A percentile compares a stretch with the other conserved stretches of the same genome.
Evolutionary conservation across 306 rosid genomes (phyloP).

Genomic region (Hylodesmum podocarpum): DNA sequence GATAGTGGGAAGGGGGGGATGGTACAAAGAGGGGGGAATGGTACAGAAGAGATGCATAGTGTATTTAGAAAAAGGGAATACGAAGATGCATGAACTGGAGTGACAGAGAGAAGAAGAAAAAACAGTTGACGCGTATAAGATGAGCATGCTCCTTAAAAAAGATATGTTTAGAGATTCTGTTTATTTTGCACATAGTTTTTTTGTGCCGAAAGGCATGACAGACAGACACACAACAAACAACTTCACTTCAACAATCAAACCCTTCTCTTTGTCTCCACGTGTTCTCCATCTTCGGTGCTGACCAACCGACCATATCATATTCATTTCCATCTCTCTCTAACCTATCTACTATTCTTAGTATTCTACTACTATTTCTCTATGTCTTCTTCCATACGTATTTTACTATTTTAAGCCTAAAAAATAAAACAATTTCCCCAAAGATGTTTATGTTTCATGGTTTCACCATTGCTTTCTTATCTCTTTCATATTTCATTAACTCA

Average conservation of each 20-base stretch:
- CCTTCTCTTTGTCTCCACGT: conserved; percentile 43
- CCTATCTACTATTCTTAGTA: too few relatives aligned
- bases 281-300: conserved; percentile 31
- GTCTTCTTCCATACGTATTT: neutral
- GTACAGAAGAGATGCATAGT: too few relatives aligned
- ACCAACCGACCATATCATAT: conserved; percentile 48
- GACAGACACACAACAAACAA: neutral
- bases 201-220: conserved; percentile 33
- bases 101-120: conserved; percentile 7
- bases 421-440: too few relatives aligned
- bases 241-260: neutral
- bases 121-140: conserved; percentile 34
- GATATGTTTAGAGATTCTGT: neutral
- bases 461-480: too few relatives aligned
- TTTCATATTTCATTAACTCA: too few relatives aligned
- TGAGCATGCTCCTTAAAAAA: neutral
- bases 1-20: too few relatives aligned
- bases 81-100: conserved; percentile 32
- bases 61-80: neutral
- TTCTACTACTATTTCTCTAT: too few relatives aligned
- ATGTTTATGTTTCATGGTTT: too few relatives aligned
- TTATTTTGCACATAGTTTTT: conserved; percentile 26
- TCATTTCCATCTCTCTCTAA: neutral
- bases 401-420: neutral
- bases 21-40: too few relatives aligned